These are phyloP conservation scores for Aspergillus japonicus DNA, from an alignment of 2,329 filamentous ascomycete genomes.

Conservation along the genomic window DNA sequence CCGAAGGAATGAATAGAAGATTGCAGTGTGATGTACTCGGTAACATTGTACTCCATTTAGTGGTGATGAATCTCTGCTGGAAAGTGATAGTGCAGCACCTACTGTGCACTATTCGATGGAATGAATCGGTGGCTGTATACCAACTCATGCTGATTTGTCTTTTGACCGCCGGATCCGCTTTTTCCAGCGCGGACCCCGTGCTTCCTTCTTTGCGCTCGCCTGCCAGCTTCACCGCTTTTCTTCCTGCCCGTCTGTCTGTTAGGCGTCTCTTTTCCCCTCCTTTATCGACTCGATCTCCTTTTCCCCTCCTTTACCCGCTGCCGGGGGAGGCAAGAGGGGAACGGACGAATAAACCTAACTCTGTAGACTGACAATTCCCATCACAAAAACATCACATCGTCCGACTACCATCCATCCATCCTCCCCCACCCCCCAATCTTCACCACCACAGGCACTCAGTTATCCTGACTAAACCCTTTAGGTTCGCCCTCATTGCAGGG, in stretches of 20 bases:
- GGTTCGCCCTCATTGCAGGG: conserved; percentile 13
- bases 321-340: not conserved
- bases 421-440: no score
- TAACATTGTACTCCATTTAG: no score
- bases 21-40: not conserved
- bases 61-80: no score
- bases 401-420: no score
- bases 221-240: conserved; percentile 24
- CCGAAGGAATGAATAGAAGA: not conserved
- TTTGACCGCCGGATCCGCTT: conserved; percentile 10
- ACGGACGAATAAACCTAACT: not conserved
- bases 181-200: conserved; percentile 2
- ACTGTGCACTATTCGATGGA: no score
- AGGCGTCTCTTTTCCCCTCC: conserved; percentile 11
- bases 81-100: no score
- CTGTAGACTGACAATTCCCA: not conserved
- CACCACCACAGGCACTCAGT: no score
- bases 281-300: not conserved
- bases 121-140: no score
- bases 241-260: conserved; percentile 1
- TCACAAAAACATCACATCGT: not conserved
- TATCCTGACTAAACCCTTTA: conserved; percentile 9
- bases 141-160: conserved; percentile 3
- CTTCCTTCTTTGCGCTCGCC: not conserved
- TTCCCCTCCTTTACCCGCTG: not conserved